A percentile compares a stretch with the other conserved stretches of the same genome.
Evolutionary conservation across 257 asterid species (phyloP).

Genomic region (Jasminum sambac): DNA sequence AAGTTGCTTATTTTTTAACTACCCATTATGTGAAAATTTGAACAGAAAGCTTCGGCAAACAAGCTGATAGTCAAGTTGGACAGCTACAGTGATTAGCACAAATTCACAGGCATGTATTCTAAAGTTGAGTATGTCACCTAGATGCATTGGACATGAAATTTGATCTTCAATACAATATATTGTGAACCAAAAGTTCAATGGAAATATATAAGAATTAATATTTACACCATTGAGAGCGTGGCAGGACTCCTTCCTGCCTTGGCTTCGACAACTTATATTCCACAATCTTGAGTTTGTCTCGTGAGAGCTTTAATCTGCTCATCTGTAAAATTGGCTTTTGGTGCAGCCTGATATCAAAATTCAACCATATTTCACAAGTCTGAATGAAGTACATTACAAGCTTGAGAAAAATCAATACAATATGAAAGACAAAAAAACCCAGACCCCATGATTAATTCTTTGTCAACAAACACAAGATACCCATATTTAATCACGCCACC

Average conservation of each 20-base stretch:
- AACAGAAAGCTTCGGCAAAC: too few relatives aligned
- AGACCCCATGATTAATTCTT: too few relatives aligned
- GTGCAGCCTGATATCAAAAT: constrained; percentile 55
- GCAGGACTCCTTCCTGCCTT: constrained; percentile 99
- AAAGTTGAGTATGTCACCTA: too few relatives aligned
- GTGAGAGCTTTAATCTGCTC: constrained; percentile 76
- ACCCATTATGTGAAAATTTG: too few relatives aligned
- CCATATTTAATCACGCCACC: too few relatives aligned
- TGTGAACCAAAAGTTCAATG: neutral
- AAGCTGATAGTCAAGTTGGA: too few relatives aligned
- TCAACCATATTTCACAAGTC: neutral
- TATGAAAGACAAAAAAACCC: too few relatives aligned
- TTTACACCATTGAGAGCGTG: constrained; percentile 97
- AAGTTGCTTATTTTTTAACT: too few relatives aligned
- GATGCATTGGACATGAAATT: too few relatives aligned
- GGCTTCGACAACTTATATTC: constrained; percentile 94
- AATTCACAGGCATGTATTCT: too few relatives aligned
- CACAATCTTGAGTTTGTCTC: constrained; percentile 92
- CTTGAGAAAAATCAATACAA: neutral
- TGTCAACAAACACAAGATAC: too few relatives aligned
- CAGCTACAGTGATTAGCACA: too few relatives aligned
- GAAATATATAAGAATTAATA: constrained; percentile 15
- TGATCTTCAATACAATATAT: neutral
- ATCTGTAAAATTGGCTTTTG: constrained; percentile 66
- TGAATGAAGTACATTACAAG: neutral